Percentiles rank a stretch among this genome's conserved stretches.
phyloP scores from a whole-genome alignment of 2,329 filamentous ascomycete species.

The Aspergillus japonicus region DNA sequence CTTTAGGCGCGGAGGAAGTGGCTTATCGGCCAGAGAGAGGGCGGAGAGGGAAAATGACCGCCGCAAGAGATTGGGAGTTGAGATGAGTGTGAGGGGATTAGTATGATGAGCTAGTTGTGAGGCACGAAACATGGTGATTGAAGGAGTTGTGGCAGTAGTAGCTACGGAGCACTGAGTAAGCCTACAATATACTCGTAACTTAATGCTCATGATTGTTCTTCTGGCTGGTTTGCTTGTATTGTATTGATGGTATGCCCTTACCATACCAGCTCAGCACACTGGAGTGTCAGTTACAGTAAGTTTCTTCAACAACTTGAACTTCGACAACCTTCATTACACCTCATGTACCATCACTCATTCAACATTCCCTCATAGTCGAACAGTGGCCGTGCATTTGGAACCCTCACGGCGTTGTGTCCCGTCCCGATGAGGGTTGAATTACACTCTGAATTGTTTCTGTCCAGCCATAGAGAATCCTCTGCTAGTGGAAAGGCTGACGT shows the following conservation, averaged over 20 bases:
- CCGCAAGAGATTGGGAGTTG: neutral
- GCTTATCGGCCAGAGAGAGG: conserved; percentile 46
- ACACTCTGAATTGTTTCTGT: neutral
- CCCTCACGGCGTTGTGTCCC: neutral
- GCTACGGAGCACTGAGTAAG: neutral
- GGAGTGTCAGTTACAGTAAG: too few species aligned
- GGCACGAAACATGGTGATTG: conserved; percentile 11
- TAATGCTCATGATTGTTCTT: too few species aligned
- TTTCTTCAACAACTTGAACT: too few species aligned
- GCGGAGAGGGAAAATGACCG: conserved; percentile 26
- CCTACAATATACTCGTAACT: too few species aligned
- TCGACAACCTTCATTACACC: neutral
- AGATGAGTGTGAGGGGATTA: neutral
- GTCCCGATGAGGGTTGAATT: neutral
- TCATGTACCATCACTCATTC: neutral
- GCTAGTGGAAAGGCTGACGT: conserved; percentile 6
- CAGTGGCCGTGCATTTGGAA: neutral
- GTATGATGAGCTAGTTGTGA: conserved; percentile 6
- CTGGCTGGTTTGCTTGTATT: too few species aligned
- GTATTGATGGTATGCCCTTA: too few species aligned
- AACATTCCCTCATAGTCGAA: neutral
- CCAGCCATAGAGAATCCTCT: neutral
- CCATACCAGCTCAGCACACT: too few species aligned
- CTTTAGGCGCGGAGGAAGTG: conserved; percentile 72
- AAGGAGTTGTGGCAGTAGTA: neutral